Evolutionary conservation across 208 protist species (phyloP).

Genomic region (Novymonas esmeraldas): DNA sequence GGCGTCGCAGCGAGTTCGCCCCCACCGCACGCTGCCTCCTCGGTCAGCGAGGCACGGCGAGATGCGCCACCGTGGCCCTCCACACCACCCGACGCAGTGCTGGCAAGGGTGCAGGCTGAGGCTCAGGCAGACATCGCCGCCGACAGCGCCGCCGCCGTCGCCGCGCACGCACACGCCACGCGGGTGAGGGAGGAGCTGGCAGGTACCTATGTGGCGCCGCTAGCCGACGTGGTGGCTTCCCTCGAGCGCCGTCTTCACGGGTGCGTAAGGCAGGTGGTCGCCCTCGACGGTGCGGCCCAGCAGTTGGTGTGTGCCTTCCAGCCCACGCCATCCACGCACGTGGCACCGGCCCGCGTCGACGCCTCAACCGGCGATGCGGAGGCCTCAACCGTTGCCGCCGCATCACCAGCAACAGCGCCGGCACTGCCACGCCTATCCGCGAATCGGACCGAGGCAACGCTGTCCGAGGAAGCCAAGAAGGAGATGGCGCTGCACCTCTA

Average conservation of each 20-base stretch:
- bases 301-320: constrained; percentile 49
- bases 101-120: not conserved
- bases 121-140: not conserved
- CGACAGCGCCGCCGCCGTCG: constrained; percentile 1
- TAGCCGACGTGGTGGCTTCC: constrained; percentile 33
- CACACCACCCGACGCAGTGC: too few species aligned
- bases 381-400: not conserved
- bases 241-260: constrained; percentile 54
- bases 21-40: not conserved
- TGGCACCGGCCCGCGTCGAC: not conserved
- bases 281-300: constrained; percentile 62
- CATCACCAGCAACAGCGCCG: not conserved
- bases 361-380: not conserved
- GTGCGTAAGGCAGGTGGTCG: constrained; percentile 50
- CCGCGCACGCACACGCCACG: not conserved
- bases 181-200: constrained; percentile 10
- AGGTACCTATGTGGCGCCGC: constrained; percentile 10
- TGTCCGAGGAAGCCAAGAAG: constrained; percentile 37
- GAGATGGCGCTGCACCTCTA: constrained; percentile 74
- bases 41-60: not conserved
- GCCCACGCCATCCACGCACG: not conserved
- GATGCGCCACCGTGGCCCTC: not conserved
- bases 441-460: not conserved
- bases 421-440: not conserved
- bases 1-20: not conserved